Base-by-base conservation (phyloP, 2,329 filamentous ascomycete species). In the Daldinia eschscholtzii region DNA sequence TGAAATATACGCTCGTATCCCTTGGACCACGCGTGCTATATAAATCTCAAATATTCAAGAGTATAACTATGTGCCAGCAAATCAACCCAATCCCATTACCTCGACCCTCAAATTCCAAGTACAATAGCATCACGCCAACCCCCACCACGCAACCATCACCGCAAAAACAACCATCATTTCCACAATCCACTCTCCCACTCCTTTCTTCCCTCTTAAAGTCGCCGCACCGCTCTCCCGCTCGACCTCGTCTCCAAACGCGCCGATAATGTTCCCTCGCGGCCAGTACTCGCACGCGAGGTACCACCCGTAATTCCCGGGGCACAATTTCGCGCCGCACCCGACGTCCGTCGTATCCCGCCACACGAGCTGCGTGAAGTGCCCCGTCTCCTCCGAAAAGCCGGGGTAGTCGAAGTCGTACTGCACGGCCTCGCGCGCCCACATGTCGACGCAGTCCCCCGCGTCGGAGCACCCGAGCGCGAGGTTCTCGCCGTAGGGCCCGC, bases 321-420 rank as follows among this genome's bases (percentile, higher is more conserved):
- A 87, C 48, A 83, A 67, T 70, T 71, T 80, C 64, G 78, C 79
- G 26, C 77, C 84, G 64, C 85, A 93, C 0, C 89, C 89, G 0
- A 91, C 85, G 37, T 83, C 81, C 6, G 81, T 88, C 0, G 89
- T 92, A 26, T 81, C 78, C 77, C 86, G 88, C 91, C 91, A 93
- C 5, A 93, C 90, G 6, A 93, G 78, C 81, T 93, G 91, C 1
- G 91, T 91, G 73, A 93, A 93, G 76, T 93, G 90, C 0, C 91
- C 91, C 18, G 91, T 92, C 37, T 80, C 77, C 71, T 89, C 82
- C 7, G 75, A 81, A 74, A 91, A 93, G 0, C 84, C 85, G 0
- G 85, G 85, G 0, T 84, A 76, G 1, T 75, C 70, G 77, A 87
- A 94, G 72, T 91, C 79, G 76, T 93, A 94, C 5, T 81, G 65